Base-by-base conservation (phyloP, 768 basidiomycete species). In the Auricularia cornea region DNA sequence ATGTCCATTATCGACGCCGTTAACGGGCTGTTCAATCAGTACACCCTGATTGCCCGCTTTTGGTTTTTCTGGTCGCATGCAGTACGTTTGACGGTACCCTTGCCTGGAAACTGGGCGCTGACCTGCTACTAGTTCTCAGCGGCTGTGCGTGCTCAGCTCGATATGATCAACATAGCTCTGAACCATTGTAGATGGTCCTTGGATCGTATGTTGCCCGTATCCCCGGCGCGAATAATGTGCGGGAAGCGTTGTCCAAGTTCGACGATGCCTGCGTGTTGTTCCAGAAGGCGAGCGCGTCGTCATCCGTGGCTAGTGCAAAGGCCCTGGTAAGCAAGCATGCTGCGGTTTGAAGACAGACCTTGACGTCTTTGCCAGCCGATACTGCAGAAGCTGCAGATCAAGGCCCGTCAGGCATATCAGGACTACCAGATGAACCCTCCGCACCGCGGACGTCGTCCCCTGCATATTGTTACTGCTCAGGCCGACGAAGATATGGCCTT, bases 1-100 rank as follows among this genome's bases (percentile, higher is more conserved):
- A 85, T 87, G 33, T 86, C 87, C 2, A 79, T 88, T 3, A 83
- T 89, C 51, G 87, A 86, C 4, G 74, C 88, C 68, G 85, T 88
- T 83, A 79, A 85, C 59, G 88, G 87, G 68, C 75, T 88, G 38
- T 80, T 88, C 68, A 80, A 80, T 12, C 86, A 87, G 66, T 74
- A 87, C 57, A 83, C 83, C 68, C 80, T 81, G 1, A 84, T 82
- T 60, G 84, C 87, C 68, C 77, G 87, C 59, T 82, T 87, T 60
- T 88, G 87, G 87, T 81, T 78, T 65, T 67, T 80, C 56, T 78
- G 76, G 76, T 74, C 75, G 6, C 79, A 80, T 60, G 54, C 54
- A 14, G 44, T 48, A 48, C 44, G 44, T 23, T 12, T 3, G 6
- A 18, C 20, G 16, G 2, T 16, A 5, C 23, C 16, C 20, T 0